A percentile compares a stretch with the other conserved stretches of the same genome.
Evolutionary conservation across 148 eudicot species (phyloP).

Genomic region (Rhododendron ovatum): DNA sequence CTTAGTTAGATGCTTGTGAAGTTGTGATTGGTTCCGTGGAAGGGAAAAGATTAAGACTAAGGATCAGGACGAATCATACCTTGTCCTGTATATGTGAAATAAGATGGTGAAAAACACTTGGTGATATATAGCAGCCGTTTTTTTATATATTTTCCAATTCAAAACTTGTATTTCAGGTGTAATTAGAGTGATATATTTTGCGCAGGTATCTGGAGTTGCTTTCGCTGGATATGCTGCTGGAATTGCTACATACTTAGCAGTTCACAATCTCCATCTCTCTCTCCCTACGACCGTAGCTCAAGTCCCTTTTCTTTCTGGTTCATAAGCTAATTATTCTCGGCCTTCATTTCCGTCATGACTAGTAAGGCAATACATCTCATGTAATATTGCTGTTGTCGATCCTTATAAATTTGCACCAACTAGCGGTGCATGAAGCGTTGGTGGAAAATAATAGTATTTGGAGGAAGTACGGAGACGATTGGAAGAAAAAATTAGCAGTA

Average conservation of each 20-base stretch:
- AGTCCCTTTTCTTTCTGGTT: slow-evolving; percentile 70
- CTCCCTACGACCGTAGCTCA: slow-evolving; percentile 69
- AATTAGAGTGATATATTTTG: not conserved
- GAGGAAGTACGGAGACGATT: not conserved
- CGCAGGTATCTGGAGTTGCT: slow-evolving; percentile 87
- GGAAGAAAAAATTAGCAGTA: not conserved
- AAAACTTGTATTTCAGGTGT: not conserved
- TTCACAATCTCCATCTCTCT: slow-evolving; percentile 59
- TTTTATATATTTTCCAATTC: not conserved
- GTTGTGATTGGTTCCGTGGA: not conserved
- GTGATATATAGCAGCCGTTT: not conserved
- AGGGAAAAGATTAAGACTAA: not conserved
- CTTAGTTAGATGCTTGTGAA: not conserved
- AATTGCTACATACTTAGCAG: slow-evolving; percentile 63
- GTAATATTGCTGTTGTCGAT: not conserved
- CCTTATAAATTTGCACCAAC: not conserved
- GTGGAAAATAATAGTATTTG: not conserved
- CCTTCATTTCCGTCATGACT: not conserved
- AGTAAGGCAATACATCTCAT: not conserved
- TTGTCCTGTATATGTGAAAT: not conserved
- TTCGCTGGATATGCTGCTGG: slow-evolving; percentile 94
- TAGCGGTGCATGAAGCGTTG: not conserved
- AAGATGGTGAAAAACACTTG: not conserved
- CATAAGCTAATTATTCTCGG: slow-evolving; percentile 11
- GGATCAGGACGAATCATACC: not conserved